These are phyloP conservation scores for Forsythia suspensa DNA, from an alignment of 257 asterid genomes.

Conservation along the genomic window DNA sequence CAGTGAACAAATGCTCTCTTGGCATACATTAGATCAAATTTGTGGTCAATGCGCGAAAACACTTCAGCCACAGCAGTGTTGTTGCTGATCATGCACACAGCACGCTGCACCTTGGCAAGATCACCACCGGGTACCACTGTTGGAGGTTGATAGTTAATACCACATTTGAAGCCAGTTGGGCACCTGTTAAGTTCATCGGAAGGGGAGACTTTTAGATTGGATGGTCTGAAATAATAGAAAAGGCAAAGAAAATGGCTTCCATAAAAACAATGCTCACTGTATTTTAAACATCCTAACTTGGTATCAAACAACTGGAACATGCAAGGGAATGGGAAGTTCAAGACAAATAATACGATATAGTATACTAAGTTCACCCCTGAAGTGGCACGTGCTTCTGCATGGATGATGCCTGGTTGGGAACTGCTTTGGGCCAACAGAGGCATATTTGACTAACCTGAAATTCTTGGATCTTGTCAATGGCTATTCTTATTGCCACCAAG, in stretches of 20 bases:
- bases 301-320: background rate
- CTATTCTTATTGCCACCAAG: background rate
- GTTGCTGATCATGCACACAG: slow-evolving; percentile 96
- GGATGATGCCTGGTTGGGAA: background rate
- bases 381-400: slow-evolving; percentile 15
- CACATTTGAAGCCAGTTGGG: slow-evolving; percentile 93
- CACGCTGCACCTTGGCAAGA: slow-evolving; percentile 89
- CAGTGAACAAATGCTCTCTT: slow-evolving; percentile 94
- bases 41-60: slow-evolving; percentile 86
- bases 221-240: background rate
- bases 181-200: slow-evolving; percentile 51
- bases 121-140: slow-evolving; percentile 91
- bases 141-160: slow-evolving; percentile 89
- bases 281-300: background rate
- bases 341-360: background rate
- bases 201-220: slow-evolving; percentile 10
- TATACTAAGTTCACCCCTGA: background rate
- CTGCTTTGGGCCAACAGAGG: background rate
- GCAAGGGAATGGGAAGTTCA: background rate
- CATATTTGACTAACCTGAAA: background rate
- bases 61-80: slow-evolving; percentile 96
- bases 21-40: slow-evolving; percentile 86
- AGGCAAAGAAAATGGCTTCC: background rate
- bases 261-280: background rate
- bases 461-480: background rate